A percentile compares a stretch with the other conserved stretches of the same genome.
Conservation (phyloP, 2,329 filamentous ascomycete genomes). For the Capronia coronata region DNA sequence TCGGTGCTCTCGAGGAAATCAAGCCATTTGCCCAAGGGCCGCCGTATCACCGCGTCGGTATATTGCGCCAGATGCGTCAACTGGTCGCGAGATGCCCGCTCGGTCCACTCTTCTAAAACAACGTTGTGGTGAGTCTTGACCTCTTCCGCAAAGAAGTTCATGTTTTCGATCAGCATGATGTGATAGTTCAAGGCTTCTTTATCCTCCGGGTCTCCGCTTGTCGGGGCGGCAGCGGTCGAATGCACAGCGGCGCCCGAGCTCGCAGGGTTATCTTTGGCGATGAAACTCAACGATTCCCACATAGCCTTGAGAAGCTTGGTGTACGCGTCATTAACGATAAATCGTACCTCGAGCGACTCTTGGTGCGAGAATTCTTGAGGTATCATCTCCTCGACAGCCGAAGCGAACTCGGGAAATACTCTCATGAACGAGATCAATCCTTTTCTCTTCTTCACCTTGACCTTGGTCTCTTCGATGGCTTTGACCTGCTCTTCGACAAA, state of each 20-base stretch:
- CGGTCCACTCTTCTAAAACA: conserved; percentile 75
- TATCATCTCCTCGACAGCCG: conserved; percentile 78
- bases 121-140: conserved; percentile 68
- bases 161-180: conserved; percentile 95
- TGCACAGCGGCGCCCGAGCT: conserved; percentile 37
- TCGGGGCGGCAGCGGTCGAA: conserved; percentile 16
- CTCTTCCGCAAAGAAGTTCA: conserved; percentile 95
- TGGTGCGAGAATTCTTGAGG: conserved; percentile 49
- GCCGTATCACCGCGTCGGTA: conserved; percentile 76
- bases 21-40: conserved; percentile 75
- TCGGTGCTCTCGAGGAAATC: conserved; percentile 90
- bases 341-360: conserved; percentile 60
- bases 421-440: conserved; percentile 94
- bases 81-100: conserved; percentile 70
- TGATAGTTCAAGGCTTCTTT: conserved; percentile 97
- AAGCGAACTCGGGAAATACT: conserved; percentile 81
- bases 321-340: conserved; percentile 80
- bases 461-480: conserved; percentile 95
- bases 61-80: conserved; percentile 83
- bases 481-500: conserved; percentile 94
- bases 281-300: conserved; percentile 95
- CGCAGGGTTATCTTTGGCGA: conserved; percentile 65
- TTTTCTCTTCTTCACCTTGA: conserved; percentile 98
- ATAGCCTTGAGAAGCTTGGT: conserved; percentile 84
- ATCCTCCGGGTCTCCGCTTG: conserved; percentile 65